phyloP scores from a whole-genome alignment of 2,329 filamentous ascomycete species.

The Hymenoscyphus repandus region DNA sequence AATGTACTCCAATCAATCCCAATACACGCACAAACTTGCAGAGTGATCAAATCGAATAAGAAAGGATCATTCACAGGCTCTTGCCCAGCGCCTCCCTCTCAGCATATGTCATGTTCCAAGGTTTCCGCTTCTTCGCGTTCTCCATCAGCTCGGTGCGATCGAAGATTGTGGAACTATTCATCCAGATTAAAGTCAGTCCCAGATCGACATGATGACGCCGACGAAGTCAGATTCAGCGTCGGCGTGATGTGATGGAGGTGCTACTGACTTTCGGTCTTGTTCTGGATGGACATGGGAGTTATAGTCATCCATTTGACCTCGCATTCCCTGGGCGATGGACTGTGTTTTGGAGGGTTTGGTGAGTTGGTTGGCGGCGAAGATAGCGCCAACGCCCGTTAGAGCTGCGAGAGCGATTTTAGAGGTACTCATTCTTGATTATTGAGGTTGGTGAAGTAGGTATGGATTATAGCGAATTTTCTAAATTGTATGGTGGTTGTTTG shows the following conservation, averaged over 20 bases:
- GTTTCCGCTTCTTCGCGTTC: slow-evolving; percentile 17
- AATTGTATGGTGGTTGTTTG: neutral
- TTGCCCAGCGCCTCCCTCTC: slow-evolving; percentile 7
- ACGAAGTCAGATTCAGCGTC: neutral
- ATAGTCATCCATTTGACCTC: slow-evolving; percentile 17
- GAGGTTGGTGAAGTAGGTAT: neutral
- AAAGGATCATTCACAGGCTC: neutral
- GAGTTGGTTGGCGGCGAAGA: slow-evolving; percentile 11
- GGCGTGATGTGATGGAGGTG: neutral
- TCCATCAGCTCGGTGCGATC: slow-evolving; percentile 19
- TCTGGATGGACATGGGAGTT: slow-evolving; percentile 13
- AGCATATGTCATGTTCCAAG: slow-evolving; percentile 21
- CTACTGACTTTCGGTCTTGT: slow-evolving; percentile 13
- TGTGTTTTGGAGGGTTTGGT: slow-evolving; percentile 12
- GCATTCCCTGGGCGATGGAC: slow-evolving; percentile 14
- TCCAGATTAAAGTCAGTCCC: neutral
- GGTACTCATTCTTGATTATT: neutral
- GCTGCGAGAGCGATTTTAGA: slow-evolving; percentile 12
- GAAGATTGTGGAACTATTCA: slow-evolving; percentile 17
- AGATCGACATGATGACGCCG: neutral
- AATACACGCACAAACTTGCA: neutral
- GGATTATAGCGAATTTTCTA: neutral
- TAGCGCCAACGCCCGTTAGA: slow-evolving; percentile 14
- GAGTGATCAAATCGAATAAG: neutral
- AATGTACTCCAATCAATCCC: neutral